Conservation (phyloP, 148 eudicot genomes). For the Rhododendron vialii region DNA sequence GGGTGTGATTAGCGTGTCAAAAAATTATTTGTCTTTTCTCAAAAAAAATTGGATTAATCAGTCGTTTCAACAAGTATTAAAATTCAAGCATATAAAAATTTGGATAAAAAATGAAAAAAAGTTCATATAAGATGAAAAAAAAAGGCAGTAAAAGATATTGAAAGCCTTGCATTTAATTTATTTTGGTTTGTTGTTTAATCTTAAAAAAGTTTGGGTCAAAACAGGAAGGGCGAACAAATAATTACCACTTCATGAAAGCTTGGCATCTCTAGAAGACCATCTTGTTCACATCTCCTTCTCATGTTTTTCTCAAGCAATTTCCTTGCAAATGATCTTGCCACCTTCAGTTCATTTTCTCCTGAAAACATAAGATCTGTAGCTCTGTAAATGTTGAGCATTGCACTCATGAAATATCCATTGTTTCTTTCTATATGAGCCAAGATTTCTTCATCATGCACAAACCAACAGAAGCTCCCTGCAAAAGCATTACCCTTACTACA, state of each 20-base stretch:
- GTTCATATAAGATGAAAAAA: too few species aligned
- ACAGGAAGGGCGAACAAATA: not conserved
- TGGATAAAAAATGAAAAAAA: too few species aligned
- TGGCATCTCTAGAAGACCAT: constrained; percentile 17
- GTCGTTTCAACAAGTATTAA: too few species aligned
- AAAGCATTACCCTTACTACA: too few species aligned
- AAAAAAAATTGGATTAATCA: too few species aligned
- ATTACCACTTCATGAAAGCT: constrained; percentile 26
- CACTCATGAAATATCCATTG: constrained; percentile 6
- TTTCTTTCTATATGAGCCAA: constrained; percentile 24
- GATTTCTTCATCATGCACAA: constrained; percentile 20
- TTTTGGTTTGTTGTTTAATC: too few species aligned
- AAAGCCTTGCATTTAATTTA: too few species aligned
- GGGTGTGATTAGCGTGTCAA: too few species aligned
- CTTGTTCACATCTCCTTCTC: not conserved
- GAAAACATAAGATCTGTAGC: constrained; percentile 37
- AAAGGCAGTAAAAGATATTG: too few species aligned
- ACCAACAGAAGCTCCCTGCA: constrained; percentile 43
- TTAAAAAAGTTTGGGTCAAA: not conserved
- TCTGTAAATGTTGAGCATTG: constrained; percentile 29
- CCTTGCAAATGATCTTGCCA: constrained; percentile 31
- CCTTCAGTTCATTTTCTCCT: constrained; percentile 31
- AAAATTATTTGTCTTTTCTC: too few species aligned
- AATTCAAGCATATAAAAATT: too few species aligned
- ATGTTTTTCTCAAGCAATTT: constrained; percentile 27